Evolutionary conservation across 1,284 basidiomycete species (phyloP), one percentile per base, ranked within the genome.

Genomic region (Cyathus pygmaeus): DNA sequence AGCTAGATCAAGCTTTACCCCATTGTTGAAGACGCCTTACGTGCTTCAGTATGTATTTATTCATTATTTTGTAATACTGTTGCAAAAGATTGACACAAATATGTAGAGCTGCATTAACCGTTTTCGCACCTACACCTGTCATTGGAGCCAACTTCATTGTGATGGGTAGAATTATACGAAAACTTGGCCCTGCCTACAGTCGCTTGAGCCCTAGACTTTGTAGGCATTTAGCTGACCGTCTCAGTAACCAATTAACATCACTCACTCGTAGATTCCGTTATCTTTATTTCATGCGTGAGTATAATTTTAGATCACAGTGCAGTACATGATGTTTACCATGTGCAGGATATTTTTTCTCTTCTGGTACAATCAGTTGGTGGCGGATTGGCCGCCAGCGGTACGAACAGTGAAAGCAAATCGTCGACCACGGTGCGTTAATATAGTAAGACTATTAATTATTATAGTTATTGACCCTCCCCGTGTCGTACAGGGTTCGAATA

Each of bases 281-380:
- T 88, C 3, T 88, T 89, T 71, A 71, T 78, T 36, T 72, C 75
- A 21, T 81, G 80, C 59, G 84, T 85, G 68, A 59, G 82, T 70
- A n/a, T n/a, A n/a, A 6, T 36, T 39, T 5, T n/a, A n/a, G n/a
- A n/a, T n/a, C n/a, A n/a, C n/a, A n/a, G n/a, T n/a, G n/a, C n/a
- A n/a, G n/a, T n/a, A n/a, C n/a, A n/a, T 26, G 23, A 36, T 30
- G 24, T 24, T 24, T 21, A 57, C 21, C 19, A 27, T 24, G 0
- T 19, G 54, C 65, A 85, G 84, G 88, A 89, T 67, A 69, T 85
- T 24, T 66, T 87, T 31, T 81, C 85, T 15, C 76, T 89, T 10
- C 66, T 85, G 5, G 69, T 89, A n/a, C 88, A 89, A 75, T 85
- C 82, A 9, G 73, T 79, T 15, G 88, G 87, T 46, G 87, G 87